Conservation (phyloP, 2,329 filamentous ascomycete genomes). For the Xylaria sp. region DNA sequence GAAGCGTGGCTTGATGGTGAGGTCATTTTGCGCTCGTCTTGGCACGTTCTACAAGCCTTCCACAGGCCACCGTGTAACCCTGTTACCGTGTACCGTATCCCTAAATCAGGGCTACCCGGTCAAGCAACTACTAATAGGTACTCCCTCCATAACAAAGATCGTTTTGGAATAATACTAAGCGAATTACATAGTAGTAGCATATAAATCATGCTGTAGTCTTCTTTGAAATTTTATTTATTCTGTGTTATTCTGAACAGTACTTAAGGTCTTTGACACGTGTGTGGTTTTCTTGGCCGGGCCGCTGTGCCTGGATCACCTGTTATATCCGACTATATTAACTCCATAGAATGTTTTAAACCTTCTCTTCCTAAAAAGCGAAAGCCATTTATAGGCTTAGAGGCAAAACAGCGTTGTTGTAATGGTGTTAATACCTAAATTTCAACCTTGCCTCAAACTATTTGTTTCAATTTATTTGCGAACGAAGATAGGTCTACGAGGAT, state of each 20-base stretch:
- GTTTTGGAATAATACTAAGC: too few species aligned
- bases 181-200: too few species aligned
- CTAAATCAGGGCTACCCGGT: too few species aligned
- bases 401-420: not conserved
- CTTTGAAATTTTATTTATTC: too few species aligned
- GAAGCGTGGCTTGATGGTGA: constrained; percentile 31
- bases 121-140: too few species aligned
- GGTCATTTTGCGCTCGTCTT: constrained; percentile 8
- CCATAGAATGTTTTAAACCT: not conserved
- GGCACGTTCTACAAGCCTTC: not conserved
- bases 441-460: not conserved
- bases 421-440: not conserved
- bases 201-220: too few species aligned
- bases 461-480: constrained; percentile 5
- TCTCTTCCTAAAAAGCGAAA: not conserved
- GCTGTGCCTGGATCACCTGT: not conserved
- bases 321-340: constrained; percentile 2
- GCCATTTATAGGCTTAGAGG: not conserved
- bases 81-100: too few species aligned
- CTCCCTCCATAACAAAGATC: too few species aligned
- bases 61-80: not conserved
- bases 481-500: not conserved
- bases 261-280: too few species aligned
- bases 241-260: too few species aligned
- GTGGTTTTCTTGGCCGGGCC: too few species aligned